phyloP scores from a whole-genome alignment of 2,329 filamentous ascomycete genomes.

The Cytospora paraplurivora region DNA sequence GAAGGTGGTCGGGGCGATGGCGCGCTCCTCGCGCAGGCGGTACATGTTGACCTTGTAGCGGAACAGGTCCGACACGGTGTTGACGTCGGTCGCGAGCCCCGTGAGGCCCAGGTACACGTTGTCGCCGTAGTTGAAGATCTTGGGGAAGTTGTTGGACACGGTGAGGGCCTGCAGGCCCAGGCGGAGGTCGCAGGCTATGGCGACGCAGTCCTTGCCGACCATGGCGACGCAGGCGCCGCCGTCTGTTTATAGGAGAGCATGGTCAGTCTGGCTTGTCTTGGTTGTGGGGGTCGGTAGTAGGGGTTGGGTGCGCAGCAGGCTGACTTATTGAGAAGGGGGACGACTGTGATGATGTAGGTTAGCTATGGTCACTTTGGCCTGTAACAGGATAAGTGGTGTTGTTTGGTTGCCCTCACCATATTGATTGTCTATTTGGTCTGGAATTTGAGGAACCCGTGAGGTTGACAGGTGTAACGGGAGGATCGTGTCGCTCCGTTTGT shows the following conservation, averaged over 20 bases:
- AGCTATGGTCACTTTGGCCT: constrained; percentile 35
- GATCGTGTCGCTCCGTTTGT: neutral
- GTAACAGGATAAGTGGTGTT: neutral
- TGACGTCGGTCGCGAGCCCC: constrained; percentile 93
- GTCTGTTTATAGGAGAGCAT: constrained; percentile 46
- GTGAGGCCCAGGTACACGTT: constrained; percentile 89
- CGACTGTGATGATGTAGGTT: constrained; percentile 56
- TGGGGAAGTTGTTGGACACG: constrained; percentile 99
- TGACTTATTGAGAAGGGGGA: constrained; percentile 96
- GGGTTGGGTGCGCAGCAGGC: constrained; percentile 36
- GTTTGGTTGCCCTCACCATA: constrained; percentile 38
- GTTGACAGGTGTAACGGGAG: neutral
- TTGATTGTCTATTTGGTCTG: constrained; percentile 26
- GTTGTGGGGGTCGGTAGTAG: constrained; percentile 7
- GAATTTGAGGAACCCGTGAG: neutral
- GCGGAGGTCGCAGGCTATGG: constrained; percentile 97
- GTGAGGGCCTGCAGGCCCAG: constrained; percentile 96
- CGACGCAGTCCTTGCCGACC: constrained; percentile 99
- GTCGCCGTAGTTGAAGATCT: constrained; percentile 97
- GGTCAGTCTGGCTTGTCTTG: constrained; percentile 29
- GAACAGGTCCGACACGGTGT: constrained; percentile 93
- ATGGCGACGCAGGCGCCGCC: constrained; percentile 97
- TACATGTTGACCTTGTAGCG: constrained; percentile 99
- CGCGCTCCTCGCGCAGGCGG: constrained; percentile 94
- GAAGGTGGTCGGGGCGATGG: constrained; percentile 92